phyloP scores from a whole-genome alignment of 2,329 filamentous ascomycete genomes.

The Phyllosticta paracitricarpa region DNA sequence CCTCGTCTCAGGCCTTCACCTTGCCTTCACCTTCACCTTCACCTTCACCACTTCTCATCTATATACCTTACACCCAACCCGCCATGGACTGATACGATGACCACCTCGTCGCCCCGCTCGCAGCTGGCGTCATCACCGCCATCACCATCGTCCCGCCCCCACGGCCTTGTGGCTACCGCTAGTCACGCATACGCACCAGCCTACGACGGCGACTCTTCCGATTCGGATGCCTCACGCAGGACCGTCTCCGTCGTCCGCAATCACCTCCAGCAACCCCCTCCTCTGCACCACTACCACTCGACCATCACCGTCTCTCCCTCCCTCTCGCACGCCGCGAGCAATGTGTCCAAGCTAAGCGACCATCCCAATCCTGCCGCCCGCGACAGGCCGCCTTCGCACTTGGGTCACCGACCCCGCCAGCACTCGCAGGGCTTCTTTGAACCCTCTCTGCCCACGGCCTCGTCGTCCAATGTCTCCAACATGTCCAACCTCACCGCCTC shows the following conservation, averaged over 20 bases:
- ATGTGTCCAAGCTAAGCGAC: constrained; percentile 15
- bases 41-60: not conserved
- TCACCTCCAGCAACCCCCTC: constrained; percentile 26
- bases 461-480: constrained; percentile 45
- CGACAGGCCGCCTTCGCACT: constrained; percentile 32
- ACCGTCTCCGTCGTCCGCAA: constrained; percentile 20
- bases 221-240: constrained; percentile 31
- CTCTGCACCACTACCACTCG: constrained; percentile 19
- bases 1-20: not conserved
- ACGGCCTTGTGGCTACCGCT: not conserved
- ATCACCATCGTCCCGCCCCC: not conserved
- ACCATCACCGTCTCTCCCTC: constrained; percentile 8
- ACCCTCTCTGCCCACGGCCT: constrained; percentile 56
- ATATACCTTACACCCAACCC: too few relatives aligned
- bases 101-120: constrained; percentile 3
- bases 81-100: constrained; percentile 6
- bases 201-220: constrained; percentile 13
- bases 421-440: constrained; percentile 70
- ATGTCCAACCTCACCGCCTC: constrained; percentile 49
- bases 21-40: not conserved
- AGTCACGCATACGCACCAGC: not conserved
- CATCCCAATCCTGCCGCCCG: constrained; percentile 34
- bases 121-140: constrained; percentile 6
- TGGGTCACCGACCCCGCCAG: constrained; percentile 53
- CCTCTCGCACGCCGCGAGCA: constrained; percentile 8